phyloP scores from a whole-genome alignment of 306 rosid species.

The Mucuna pruriens region DNA sequence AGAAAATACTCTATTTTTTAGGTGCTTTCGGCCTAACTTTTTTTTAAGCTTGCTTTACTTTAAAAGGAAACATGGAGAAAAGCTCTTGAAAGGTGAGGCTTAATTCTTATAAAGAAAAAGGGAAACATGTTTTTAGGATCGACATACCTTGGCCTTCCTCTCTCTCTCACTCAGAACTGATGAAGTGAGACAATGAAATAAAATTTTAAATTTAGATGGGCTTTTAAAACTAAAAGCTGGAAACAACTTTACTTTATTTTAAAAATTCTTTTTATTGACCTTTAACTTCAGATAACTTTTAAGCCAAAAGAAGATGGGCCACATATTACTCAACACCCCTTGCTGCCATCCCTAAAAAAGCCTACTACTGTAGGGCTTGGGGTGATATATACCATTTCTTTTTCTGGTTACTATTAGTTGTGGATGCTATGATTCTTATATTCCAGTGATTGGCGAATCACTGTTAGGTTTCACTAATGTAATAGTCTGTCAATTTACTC shows the following conservation, averaged over 20 bases:
- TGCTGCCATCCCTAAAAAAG: no score
- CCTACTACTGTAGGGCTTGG: neutral
- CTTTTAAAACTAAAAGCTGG: neutral
- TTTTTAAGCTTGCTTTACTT: neutral
- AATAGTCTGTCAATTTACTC: neutral
- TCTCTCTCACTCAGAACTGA: neutral
- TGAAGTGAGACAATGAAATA: neutral
- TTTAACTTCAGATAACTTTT: neutral
- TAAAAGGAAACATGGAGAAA: neutral
- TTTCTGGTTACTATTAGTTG: neutral
- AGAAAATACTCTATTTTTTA: neutral
- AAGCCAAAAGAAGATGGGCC: neutral
- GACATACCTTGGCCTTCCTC: neutral
- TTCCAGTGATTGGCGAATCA: neutral
- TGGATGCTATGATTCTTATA: conserved; percentile 21
- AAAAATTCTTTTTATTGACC: neutral
- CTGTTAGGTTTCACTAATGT: neutral
- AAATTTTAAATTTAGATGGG: neutral
- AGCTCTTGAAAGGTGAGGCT: neutral
- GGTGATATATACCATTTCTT: neutral
- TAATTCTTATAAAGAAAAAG: neutral
- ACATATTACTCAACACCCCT: no score
- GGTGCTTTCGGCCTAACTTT: neutral
- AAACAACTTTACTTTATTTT: neutral
- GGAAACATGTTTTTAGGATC: no score